Percentiles rank a stretch among this genome's conserved stretches.
Conservation (phyloP, 2,329 filamentous ascomycete genomes). For the Microthyrium microscopicum region DNA sequence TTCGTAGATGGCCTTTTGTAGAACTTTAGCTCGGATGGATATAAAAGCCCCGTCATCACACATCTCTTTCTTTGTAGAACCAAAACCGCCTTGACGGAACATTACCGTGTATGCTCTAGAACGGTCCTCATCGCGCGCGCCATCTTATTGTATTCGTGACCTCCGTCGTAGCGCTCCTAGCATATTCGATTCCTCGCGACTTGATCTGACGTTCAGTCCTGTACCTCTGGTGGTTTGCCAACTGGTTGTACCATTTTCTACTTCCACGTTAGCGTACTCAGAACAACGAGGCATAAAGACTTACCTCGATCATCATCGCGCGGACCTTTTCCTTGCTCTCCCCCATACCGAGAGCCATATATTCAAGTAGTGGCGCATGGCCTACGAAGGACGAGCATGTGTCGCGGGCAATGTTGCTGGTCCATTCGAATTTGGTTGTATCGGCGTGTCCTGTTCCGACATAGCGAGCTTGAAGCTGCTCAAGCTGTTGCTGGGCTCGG, state of each 20-base stretch:
- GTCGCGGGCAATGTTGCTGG: conserved; percentile 87
- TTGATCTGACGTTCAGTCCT: no score
- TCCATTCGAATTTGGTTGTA: conserved; percentile 95
- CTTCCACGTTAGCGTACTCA: conserved; percentile 1
- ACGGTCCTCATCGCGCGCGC: no score
- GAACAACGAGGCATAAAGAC: conserved; percentile 11
- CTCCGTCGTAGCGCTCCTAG: no score
- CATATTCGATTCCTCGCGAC: no score
- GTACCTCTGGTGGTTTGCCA: conserved; percentile 46
- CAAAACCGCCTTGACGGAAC: no score
- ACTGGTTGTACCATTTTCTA: conserved; percentile 47
- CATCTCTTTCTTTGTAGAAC: no score
- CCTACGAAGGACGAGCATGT: conserved; percentile 79
- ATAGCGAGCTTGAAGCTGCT: conserved; percentile 89
- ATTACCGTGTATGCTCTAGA: no score
- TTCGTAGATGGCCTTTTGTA: no score
- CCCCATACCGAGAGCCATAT: conserved; percentile 79
- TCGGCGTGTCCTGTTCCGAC: conserved; percentile 92
- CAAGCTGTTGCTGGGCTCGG: conserved; percentile 91
- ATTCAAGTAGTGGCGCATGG: conserved; percentile 73
- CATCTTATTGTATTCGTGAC: no score
- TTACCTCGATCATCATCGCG: conserved; percentile 59
- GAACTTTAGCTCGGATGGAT: no score
- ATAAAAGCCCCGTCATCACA: no score
- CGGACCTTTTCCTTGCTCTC: conserved; percentile 68